Base-by-base conservation (phyloP, 805 yeast species). In the Monosporozyma aerobia region DNA sequence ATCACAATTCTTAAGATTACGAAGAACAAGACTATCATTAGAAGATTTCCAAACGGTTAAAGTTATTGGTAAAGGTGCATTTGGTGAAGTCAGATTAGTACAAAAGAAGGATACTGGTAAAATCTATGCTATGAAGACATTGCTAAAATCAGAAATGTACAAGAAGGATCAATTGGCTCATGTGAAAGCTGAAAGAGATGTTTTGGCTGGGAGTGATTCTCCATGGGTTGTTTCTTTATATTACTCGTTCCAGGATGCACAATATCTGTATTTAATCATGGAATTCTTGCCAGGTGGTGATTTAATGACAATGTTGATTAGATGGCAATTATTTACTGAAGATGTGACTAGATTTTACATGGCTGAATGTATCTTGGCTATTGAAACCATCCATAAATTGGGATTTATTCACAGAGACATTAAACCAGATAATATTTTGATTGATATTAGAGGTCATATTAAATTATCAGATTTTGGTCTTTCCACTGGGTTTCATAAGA, bases 361-460 rank as follows among this genome's bases (percentile, higher is more conserved):
- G 83, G 97, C 97, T 1, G 97, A 90, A 69, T 90, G 96, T 76
- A 96, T 90, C 10, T 76, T 90, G 63, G 97, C 97, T 2, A 90
- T 90, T 55, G 97, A 90, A 65, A 96, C 96, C 5, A 84, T 90
- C 59, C 97, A 90, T 71, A 87, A 87, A 67, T 75, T 89, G 35
- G 97, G 97, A 0, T 90, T 90, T 67, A 94, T 94, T 64, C 99
- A 94, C 70, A 80, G 99, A 71, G 99, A 94, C 69, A 92, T 94
- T 63, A 94, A 94, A 70, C 99, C 99, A 0, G 99, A 94, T 74
- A 94, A 94, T 64, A 92, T 88, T 54, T 76, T 88, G 63, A 87
- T 88, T 59, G 96, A 88, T 67, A 85, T 85, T 59, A 73, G 62
- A 85, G 90, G 92, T 10, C 80, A 82, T 35, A 87, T 87, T 44